These are phyloP conservation scores for Ophiocordyceps camponoti-saundersi DNA, from an alignment of 2,329 filamentous ascomycete genomes.

Conservation along the genomic window DNA sequence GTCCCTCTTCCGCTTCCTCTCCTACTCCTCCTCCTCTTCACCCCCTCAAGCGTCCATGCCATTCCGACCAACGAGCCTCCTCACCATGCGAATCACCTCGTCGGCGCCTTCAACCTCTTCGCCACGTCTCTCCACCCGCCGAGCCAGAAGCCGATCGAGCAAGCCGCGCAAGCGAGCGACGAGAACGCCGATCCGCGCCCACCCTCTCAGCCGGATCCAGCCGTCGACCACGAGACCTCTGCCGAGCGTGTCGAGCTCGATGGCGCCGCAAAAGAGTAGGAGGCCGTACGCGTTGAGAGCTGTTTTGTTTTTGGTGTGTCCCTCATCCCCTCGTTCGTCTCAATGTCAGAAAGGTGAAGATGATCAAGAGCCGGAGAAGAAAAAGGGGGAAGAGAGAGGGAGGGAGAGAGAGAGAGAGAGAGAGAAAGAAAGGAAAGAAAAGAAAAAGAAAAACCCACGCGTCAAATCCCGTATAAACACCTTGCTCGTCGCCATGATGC, in stretches of 20 bases:
- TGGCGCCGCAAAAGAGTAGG: conserved; percentile 72
- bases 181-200: conserved; percentile 87
- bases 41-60: conserved; percentile 49
- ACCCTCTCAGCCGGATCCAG: conserved; percentile 73
- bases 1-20: no score
- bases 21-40: no score
- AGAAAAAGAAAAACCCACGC: conserved; percentile 34
- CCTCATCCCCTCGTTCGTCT: no score
- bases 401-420: conserved; percentile 1
- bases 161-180: conserved; percentile 69
- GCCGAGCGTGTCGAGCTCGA: conserved; percentile 74
- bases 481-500: conserved; percentile 81
- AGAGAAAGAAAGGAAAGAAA: not conserved
- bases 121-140: conserved; percentile 62
- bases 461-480: conserved; percentile 84
- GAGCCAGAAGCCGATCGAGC: conserved; percentile 69
- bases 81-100: conserved; percentile 62
- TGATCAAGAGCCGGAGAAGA: no score
- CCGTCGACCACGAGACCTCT: conserved; percentile 80
- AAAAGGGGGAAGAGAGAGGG: not conserved
- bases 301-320: conserved; percentile 9
- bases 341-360: no score
- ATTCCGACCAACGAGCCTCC: conserved; percentile 73
- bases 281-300: conserved; percentile 81
- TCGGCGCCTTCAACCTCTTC: conserved; percentile 33